Evolutionary conservation across 2,329 filamentous ascomycete genomes (phyloP).

Genomic region (Sclerotinia spermophila): DNA sequence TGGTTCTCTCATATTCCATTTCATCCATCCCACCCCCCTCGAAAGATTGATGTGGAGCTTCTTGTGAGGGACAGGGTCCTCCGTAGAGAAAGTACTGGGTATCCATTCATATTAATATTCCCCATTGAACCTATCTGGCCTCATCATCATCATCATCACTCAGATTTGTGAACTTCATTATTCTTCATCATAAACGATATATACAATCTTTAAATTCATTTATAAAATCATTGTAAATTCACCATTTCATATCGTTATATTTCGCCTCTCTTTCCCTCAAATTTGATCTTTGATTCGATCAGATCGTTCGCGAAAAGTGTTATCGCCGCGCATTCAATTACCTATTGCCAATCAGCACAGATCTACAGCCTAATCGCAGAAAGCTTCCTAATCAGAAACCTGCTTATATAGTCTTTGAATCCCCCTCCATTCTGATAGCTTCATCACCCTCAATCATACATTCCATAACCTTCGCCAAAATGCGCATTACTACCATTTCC

Average conservation of each 20-base stretch:
- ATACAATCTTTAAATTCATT: not conserved
- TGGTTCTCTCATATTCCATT: not conserved
- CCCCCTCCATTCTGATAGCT: not conserved
- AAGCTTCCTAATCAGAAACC: not conserved
- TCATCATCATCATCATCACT: conserved; percentile 11
- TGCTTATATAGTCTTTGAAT: not conserved
- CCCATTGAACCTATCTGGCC: conserved; percentile 2
- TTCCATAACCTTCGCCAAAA: conserved; percentile 34
- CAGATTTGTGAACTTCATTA: not conserved
- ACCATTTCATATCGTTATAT: not conserved
- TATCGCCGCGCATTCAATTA: conserved; percentile 16
- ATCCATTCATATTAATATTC: not conserved
- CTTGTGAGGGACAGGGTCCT: not conserved
- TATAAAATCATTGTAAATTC: not conserved
- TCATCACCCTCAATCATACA: not conserved
- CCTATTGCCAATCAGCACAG: not conserved
- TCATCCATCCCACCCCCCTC: not conserved
- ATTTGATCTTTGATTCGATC: not conserved
- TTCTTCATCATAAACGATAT: not conserved
- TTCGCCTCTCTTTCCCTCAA: not conserved
- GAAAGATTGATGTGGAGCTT: not conserved
- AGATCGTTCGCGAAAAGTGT: not conserved
- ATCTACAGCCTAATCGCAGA: conserved; percentile 9
- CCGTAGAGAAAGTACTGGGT: not conserved
- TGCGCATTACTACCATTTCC: conserved; percentile 55